Base-by-base conservation (phyloP, 2,329 filamentous ascomycete species). In the Curvularia sp. region DNA sequence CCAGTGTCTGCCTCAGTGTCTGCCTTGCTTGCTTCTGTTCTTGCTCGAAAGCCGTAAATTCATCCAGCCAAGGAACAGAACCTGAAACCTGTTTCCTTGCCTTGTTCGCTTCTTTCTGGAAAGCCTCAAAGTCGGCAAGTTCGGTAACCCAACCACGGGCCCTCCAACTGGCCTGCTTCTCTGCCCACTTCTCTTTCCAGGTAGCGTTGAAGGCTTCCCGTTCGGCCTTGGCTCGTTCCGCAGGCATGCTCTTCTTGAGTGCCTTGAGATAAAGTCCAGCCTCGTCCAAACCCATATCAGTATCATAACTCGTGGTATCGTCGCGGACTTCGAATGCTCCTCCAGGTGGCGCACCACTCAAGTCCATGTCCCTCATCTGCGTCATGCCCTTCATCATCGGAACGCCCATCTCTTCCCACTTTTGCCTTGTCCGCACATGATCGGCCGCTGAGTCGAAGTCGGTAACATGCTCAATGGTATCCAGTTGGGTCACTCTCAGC, bases 381-480 rank as follows among this genome's bases (percentile, higher is more conserved):
- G 61, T 38, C 63, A 66, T 58, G 49, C 69, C 65, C 64, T 67
- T 71, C 18, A 88, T 85, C 59, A 97, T 80, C 5, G 91, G 87
- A 53, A 97, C 79, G 58, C 86, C 84, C 75, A 97, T 83, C 76
- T 96, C 91, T 74, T 92, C 89, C 81, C 90, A 97, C 81, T 97
- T 98, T 73, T 88, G 83, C 55, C 96, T 81, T 7, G 92, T 93
- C 66, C 92, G 81, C 51, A 88, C 86, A 78, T 96, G 92, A 76
- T 97, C 92, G 56, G 89, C 86, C 0, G 93, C 90, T 38, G 91
- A 93, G 63, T 87, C 84, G 78, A 93, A 98, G 72, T 97, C 93
- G 72, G 93, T 97, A 66, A 97, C 85, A 75, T 93, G 90, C 78
- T 97, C 93, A 67, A 88, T 85, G 2, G 92, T 91, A 80, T 98